Evolutionary conservation across 2,329 filamentous ascomycete species (phyloP), one percentile per base, ranked within the genome.

Genomic region (Alternaria ethzedia): DNA sequence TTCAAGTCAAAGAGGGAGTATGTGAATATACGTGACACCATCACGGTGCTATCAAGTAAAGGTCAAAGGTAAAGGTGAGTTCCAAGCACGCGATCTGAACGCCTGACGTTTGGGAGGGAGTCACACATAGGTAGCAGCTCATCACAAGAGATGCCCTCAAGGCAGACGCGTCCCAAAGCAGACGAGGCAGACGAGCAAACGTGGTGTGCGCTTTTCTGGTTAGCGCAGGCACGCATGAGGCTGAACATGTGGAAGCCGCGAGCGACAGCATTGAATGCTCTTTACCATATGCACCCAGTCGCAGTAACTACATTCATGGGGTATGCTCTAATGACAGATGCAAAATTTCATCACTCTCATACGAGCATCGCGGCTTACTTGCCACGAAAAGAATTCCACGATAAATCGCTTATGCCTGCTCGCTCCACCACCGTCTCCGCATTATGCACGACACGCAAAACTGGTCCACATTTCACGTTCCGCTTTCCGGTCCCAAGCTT

Each of bases 111-210:
- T 20, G 17, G 13, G 20, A 41, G 49, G n/a, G 20, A 23, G 13
- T 26, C 21, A 25, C 36, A 41, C 32, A 15, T 17, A 41, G 23
- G 13, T 11, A 47, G 9, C 28, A 23, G 28, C 20, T 28, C 57
- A 36, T 45, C 21, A 28, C 25, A 59, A 52, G 46, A 54, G 15
- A 25, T n/a, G 15, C 15, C 15, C 57, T n/a, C 57, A 41, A 59
- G 57, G 57, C 57, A 59, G 57, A 54, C 12, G 57, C 57, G 25
- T 54, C 41, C 26, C 36, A 54, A 59, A 59, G 41, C 49, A 47
- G 49, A 46, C 32, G 41, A 45, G 57, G 57, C 47, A 50, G 47
- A 51, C 49, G 49, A 51, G 49, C 17, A 32, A 51, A 51, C 49
- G 49, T 36, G 12, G 49, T 51, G 17, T 15, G 49, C 26, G 28